Evolutionary conservation across 257 asterid species (phyloP).

Genomic region (Linderniella brevidens): DNA sequence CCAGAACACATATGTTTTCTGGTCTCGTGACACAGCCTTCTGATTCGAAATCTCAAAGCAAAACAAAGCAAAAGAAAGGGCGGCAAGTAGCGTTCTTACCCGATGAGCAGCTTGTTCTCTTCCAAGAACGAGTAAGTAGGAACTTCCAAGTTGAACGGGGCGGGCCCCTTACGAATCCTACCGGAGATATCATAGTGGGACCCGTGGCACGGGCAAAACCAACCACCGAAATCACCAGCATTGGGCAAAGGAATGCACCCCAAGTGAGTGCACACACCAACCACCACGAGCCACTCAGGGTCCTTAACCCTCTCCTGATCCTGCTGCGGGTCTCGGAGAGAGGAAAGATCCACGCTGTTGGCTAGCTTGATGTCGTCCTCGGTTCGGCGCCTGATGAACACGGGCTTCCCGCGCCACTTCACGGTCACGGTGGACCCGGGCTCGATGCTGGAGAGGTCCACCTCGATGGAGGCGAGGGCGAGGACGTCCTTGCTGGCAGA

Average conservation of each 20-base stretch:
- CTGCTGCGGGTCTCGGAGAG: slow-evolving; percentile 86
- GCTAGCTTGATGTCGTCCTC: slow-evolving; percentile 72
- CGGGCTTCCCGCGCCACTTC: slow-evolving; percentile 98
- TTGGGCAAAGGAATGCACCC: slow-evolving; percentile 95
- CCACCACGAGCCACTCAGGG: slow-evolving; percentile 82
- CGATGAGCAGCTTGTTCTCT: slow-evolving; percentile 61
- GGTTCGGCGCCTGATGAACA: slow-evolving; percentile 69
- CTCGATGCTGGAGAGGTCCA: slow-evolving; percentile 76
- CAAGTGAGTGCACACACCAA: slow-evolving; percentile 87
- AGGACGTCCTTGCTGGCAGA: slow-evolving; percentile 95
- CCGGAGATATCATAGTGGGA: slow-evolving; percentile 90
- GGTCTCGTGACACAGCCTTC: too few species aligned
- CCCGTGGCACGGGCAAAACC: slow-evolving; percentile 98
- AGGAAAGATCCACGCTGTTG: slow-evolving; percentile 49
- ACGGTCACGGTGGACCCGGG: slow-evolving; percentile 89
- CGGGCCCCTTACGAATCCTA: slow-evolving; percentile 91
- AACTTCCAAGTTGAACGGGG: slow-evolving; percentile 79
- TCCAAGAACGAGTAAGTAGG: slow-evolving; percentile 83
- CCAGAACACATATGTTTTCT: too few species aligned
- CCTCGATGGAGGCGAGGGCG: slow-evolving; percentile 88
- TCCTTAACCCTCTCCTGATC: slow-evolving; percentile 83
- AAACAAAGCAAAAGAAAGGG: too few species aligned
- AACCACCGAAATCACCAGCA: slow-evolving; percentile 95
- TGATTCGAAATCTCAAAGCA: too few species aligned
- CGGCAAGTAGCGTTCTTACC: slow-evolving; percentile 23